Percentiles rank a stretch among this genome's conserved stretches.
Conservation (phyloP, 2,329 filamentous ascomycete genomes). For the Diplodia sapinea region DNA sequence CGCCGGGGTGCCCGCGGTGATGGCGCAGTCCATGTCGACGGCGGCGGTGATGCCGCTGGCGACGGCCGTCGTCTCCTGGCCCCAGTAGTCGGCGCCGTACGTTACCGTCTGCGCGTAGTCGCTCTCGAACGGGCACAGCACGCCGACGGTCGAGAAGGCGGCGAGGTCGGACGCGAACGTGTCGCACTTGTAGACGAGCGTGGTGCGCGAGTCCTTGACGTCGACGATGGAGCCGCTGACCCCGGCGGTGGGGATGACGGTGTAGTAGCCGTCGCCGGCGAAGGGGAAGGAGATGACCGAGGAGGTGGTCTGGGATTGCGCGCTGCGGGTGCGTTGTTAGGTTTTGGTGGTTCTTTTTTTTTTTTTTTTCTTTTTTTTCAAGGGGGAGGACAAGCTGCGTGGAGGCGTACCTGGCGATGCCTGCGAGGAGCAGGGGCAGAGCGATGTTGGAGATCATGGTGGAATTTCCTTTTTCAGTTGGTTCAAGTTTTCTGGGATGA, state of each 20-base stretch:
- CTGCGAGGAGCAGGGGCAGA: slow-evolving; percentile 9
- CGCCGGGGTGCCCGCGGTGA: slow-evolving; percentile 4
- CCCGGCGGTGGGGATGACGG: slow-evolving; percentile 2
- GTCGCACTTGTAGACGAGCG: slow-evolving; percentile 5
- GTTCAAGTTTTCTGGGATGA: neutral
- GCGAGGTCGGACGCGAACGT: neutral
- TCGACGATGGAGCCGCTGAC: slow-evolving; percentile 8
- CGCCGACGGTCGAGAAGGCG: slow-evolving; percentile 19
- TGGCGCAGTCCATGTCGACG: neutral
- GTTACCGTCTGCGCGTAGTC: slow-evolving; percentile 1
- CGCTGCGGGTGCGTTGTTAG: neutral
- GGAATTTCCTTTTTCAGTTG: neutral
- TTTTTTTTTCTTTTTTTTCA: neutral
- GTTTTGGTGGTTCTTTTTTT: neutral
- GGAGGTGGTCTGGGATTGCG: neutral
- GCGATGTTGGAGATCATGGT: slow-evolving; percentile 17
- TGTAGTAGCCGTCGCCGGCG: slow-evolving; percentile 5
- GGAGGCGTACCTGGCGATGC: slow-evolving; percentile 1
- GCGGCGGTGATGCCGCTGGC: neutral
- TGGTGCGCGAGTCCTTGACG: slow-evolving; percentile 13
- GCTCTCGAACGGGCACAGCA: slow-evolving; percentile 9
- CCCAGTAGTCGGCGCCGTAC: slow-evolving; percentile 10
- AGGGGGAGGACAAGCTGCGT: neutral
- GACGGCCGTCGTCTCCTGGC: neutral
- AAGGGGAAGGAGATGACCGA: slow-evolving; percentile 16